Conservation (phyloP, 1,284 basidiomycete species). For the Sporisorium iseilematis-ciliati region DNA sequence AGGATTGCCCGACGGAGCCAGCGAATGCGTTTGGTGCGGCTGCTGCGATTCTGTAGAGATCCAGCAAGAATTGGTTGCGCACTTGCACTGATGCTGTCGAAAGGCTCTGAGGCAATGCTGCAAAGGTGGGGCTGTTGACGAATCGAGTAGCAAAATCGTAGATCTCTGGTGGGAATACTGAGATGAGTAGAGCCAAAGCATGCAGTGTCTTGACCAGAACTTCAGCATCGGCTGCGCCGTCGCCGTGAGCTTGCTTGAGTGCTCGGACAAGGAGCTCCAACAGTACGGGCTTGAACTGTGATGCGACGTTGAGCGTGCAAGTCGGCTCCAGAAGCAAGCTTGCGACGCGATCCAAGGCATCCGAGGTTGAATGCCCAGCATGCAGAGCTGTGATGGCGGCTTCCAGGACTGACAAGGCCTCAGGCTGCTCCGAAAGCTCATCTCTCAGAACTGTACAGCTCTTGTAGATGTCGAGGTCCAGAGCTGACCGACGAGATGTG, state of each 20-base stretch:
- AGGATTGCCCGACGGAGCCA: slow-evolving; percentile 13
- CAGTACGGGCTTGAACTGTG: slow-evolving; percentile 63
- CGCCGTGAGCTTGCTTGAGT: slow-evolving; percentile 35
- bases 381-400: slow-evolving; percentile 14
- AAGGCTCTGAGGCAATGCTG: slow-evolving; percentile 17
- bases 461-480: slow-evolving; percentile 28
- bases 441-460: slow-evolving; percentile 22
- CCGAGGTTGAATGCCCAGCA: slow-evolving; percentile 3
- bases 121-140: slow-evolving; percentile 36
- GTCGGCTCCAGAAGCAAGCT: slow-evolving; percentile 59
- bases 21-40: slow-evolving; percentile 21
- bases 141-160: slow-evolving; percentile 45
- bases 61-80: slow-evolving; percentile 40
- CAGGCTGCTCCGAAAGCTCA: slow-evolving; percentile 15
- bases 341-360: slow-evolving; percentile 57
- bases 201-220: slow-evolving; percentile 29
- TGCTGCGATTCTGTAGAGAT: slow-evolving; percentile 28
- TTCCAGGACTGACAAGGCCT: background rate
- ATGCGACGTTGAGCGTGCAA: slow-evolving; percentile 57
- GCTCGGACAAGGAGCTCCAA: slow-evolving; percentile 62
- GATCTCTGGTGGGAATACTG: slow-evolving; percentile 59
- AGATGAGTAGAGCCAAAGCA: slow-evolving; percentile 45
- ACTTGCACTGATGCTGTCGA: slow-evolving; percentile 10
- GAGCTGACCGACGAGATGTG: slow-evolving; percentile 21
- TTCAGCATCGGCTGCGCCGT: slow-evolving; percentile 4